These are phyloP conservation scores for Suhomyces vadensis DNA, from an alignment of 805 yeast genomes.

Conservation along the genomic window DNA sequence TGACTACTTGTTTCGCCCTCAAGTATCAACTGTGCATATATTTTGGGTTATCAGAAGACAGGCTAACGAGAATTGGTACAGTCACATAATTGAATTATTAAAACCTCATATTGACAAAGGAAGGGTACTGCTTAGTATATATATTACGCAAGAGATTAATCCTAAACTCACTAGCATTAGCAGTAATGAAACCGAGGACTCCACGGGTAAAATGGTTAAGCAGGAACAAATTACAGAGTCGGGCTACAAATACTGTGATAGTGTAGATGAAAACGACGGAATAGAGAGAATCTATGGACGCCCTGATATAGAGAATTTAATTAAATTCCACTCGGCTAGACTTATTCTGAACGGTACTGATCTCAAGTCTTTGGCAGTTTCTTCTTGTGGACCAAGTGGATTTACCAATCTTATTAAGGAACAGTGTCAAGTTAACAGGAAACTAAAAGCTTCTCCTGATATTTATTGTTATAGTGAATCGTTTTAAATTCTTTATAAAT, in stretches of 20 bases:
- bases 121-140: slow-evolving; percentile 25
- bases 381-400: slow-evolving; percentile 41
- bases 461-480: slow-evolving; percentile 44
- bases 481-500: too few relatives aligned
- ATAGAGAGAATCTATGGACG: not conserved
- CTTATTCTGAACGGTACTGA: not conserved
- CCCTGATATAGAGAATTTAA: slow-evolving; percentile 1
- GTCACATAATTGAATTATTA: slow-evolving; percentile 33
- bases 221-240: not conserved
- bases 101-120: slow-evolving; percentile 24
- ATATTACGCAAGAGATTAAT: slow-evolving; percentile 27
- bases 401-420: slow-evolving; percentile 31
- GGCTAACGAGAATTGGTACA: slow-evolving; percentile 38
- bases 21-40: slow-evolving; percentile 24
- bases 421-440: slow-evolving; percentile 30
- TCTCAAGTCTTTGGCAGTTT: slow-evolving; percentile 35
- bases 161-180: not conserved
- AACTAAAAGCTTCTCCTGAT: slow-evolving; percentile 34
- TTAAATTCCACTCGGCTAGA: not conserved
- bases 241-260: slow-evolving; percentile 5
- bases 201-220: not conserved
- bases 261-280: not conserved
- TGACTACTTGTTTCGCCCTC: slow-evolving; percentile 38
- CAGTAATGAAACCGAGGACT: not conserved
- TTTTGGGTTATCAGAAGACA: slow-evolving; percentile 33